These are phyloP conservation scores for Xylariaceae sp. DNA, from an alignment of 2,329 filamentous ascomycete genomes.

Conservation along the genomic window DNA sequence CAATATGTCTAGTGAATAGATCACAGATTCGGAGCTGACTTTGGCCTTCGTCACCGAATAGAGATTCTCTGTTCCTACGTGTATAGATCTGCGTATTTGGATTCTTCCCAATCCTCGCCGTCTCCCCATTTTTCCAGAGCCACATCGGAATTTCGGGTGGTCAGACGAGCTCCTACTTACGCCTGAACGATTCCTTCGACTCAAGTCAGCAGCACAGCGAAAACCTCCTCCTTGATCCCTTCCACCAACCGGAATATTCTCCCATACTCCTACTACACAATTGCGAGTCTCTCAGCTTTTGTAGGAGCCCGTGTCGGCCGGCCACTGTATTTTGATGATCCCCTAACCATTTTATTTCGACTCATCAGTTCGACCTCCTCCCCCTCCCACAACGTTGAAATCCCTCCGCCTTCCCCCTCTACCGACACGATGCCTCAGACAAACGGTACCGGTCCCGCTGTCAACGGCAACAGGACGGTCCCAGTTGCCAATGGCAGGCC, in stretches of 20 bases:
- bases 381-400: constrained; percentile 15
- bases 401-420: constrained; percentile 9
- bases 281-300: constrained; percentile 28
- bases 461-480: constrained; percentile 51
- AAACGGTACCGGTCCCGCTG: constrained; percentile 37
- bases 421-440: constrained; percentile 27
- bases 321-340: constrained; percentile 31
- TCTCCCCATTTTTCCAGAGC: background rate
- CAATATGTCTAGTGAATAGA: no score
- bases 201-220: constrained; percentile 11
- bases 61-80: background rate
- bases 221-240: constrained; percentile 11
- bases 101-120: background rate
- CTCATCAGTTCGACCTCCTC: constrained; percentile 11
- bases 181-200: constrained; percentile 6
- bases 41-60: constrained; percentile 5
- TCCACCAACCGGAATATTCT: constrained; percentile 12
- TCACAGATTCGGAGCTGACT: background rate
- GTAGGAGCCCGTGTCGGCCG: constrained; percentile 32
- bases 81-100: background rate
- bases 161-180: constrained; percentile 13
- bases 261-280: constrained; percentile 13
- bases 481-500: constrained; percentile 60
- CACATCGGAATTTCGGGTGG: constrained; percentile 12
- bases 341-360: constrained; percentile 29